Conservation (phyloP, 2,329 filamentous ascomycete species). For the Metarhizium anisopliae region DNA sequence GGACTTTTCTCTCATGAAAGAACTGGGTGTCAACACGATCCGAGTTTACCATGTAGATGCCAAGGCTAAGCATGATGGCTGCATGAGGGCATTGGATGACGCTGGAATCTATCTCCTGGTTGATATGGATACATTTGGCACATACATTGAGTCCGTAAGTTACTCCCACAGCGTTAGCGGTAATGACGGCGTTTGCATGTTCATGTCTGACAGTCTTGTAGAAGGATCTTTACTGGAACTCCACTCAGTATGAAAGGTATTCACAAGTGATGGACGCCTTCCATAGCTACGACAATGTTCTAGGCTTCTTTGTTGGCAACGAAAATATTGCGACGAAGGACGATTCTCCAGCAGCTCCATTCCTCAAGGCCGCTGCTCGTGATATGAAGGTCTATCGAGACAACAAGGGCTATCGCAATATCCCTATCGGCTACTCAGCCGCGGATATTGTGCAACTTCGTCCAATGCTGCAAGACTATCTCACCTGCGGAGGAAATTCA, state of each 20-base stretch:
- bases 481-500: constrained; percentile 65
- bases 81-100: constrained; percentile 72
- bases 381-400: constrained; percentile 79
- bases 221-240: constrained; percentile 60
- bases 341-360: constrained; percentile 61
- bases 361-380: constrained; percentile 70
- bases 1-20: constrained; percentile 70
- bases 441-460: constrained; percentile 68
- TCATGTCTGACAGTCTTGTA: constrained; percentile 18
- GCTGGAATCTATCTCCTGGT: constrained; percentile 78
- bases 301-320: constrained; percentile 82
- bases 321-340: constrained; percentile 63
- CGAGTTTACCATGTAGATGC: constrained; percentile 84
- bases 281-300: constrained; percentile 66
- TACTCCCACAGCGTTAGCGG: background rate
- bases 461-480: constrained; percentile 57
- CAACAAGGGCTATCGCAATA: constrained; percentile 65
- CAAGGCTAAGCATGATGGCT: constrained; percentile 59
- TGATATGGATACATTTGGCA: constrained; percentile 69
- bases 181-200: background rate
- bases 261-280: constrained; percentile 68
- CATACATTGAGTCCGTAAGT: constrained; percentile 56
- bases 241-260: constrained; percentile 60
- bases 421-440: constrained; percentile 80
- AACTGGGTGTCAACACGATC: constrained; percentile 73